Evolutionary conservation across 345 rosid genomes (phyloP).

Genomic region (Pistacia vera): DNA sequence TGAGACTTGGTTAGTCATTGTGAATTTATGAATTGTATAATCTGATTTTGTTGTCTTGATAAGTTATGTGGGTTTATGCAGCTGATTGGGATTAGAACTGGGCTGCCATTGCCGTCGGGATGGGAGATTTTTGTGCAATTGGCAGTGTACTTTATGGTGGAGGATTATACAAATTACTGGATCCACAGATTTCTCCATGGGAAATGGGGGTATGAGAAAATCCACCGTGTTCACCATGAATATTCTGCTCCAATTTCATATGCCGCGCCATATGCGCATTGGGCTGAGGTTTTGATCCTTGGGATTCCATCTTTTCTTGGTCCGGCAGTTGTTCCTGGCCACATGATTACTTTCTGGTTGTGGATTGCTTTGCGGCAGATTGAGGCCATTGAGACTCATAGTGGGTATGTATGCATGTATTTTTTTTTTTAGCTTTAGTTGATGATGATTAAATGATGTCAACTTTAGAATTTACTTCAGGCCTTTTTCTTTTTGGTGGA

Average conservation of each 20-base stretch:
- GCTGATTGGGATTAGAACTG: constrained; percentile 70
- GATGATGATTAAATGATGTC: constrained; percentile 36
- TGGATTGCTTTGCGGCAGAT: constrained; percentile 92
- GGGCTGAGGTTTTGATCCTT: constrained; percentile 87
- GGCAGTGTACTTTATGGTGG: constrained; percentile 73
- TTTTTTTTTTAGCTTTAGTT: constrained; percentile 31
- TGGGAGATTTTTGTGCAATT: constrained; percentile 73
- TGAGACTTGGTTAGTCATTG: too few species aligned
- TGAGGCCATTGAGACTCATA: constrained; percentile 94
- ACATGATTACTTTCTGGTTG: constrained; percentile 87
- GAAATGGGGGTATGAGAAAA: constrained; percentile 93
- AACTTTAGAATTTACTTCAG: constrained; percentile 33
- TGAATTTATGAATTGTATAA: background rate
- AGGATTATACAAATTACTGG: constrained; percentile 92
- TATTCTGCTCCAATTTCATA: constrained; percentile 79
- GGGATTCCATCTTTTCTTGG: constrained; percentile 94
- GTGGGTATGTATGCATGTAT: constrained; percentile 69
- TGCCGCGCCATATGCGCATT: constrained; percentile 93
- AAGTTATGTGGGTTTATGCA: constrained; percentile 26
- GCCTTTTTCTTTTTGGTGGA: constrained; percentile 13
- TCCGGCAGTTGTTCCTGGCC: constrained; percentile 96
- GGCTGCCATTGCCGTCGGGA: constrained; percentile 76
- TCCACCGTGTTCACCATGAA: constrained; percentile 89
- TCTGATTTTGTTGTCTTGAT: background rate
- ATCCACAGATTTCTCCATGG: constrained; percentile 79